A percentile compares a stretch with the other conserved stretches of the same genome.
Evolutionary conservation across 495 filamentous ascomycete genomes (phyloP).

Genomic region (Penicillium steckii): DNA sequence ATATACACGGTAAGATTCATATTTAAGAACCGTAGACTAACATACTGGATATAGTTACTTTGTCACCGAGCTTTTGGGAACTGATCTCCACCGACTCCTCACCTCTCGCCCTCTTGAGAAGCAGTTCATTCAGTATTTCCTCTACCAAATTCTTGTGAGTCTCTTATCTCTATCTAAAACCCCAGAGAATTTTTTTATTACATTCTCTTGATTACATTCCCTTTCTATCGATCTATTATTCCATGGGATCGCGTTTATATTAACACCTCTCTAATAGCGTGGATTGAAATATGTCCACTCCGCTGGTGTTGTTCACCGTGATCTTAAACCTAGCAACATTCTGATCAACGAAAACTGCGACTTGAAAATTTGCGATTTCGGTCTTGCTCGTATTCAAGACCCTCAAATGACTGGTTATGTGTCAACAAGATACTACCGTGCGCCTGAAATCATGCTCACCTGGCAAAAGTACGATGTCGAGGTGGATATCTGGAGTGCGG

Average conservation of each 20-base stretch:
- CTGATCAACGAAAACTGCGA: conserved; percentile 99
- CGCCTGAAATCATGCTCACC: conserved; percentile 99
- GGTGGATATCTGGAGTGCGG: conserved; percentile 99
- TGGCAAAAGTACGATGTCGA: conserved; percentile 99
- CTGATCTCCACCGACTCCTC: conserved; percentile 91
- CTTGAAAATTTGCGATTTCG: conserved; percentile 98
- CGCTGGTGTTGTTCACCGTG: conserved; percentile 94
- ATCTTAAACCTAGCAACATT: conserved; percentile 98
- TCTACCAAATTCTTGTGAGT: conserved; percentile 93
- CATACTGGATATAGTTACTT: conserved; percentile 68
- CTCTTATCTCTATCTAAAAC: background rate
- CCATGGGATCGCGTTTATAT: too few relatives aligned
- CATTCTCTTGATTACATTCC: background rate
- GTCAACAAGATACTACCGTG: conserved; percentile 96
- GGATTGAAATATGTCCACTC: conserved; percentile 99
- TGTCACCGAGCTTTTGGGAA: conserved; percentile 95
- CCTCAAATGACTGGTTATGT: conserved; percentile 99
- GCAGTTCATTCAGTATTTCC: conserved; percentile 99
- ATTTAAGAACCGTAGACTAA: conserved; percentile 18
- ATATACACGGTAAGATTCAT: background rate
- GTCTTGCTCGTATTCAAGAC: conserved; percentile 94
- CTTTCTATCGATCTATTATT: too few relatives aligned
- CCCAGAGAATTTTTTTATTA: background rate
- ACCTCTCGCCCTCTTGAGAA: conserved; percentile 96
- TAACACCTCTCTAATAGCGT: conserved; percentile 80